These are phyloP conservation scores for Sclerotinia nivalis DNA, from an alignment of 2,329 filamentous ascomycete genomes.

Conservation along the genomic window DNA sequence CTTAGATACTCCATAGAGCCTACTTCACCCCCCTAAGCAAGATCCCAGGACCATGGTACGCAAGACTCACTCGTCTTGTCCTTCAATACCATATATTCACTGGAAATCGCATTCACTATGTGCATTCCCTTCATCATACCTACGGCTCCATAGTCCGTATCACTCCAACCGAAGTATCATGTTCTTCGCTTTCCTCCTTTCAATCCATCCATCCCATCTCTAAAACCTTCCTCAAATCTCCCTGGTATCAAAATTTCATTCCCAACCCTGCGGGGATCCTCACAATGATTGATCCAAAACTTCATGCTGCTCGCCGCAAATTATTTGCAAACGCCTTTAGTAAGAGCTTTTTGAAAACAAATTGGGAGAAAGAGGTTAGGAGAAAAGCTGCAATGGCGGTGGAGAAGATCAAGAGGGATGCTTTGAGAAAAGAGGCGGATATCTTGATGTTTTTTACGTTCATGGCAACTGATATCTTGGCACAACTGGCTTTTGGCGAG, in stretches of 20 bases:
- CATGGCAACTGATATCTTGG: slow-evolving; percentile 56
- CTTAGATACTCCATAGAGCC: not conserved
- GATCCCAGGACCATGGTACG: slow-evolving; percentile 18
- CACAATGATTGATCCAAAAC: not conserved
- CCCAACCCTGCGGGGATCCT: accelerated
- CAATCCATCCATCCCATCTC: slow-evolving; percentile 3
- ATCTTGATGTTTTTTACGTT: slow-evolving; percentile 56
- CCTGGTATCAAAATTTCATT: not conserved
- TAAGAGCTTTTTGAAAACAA: not conserved
- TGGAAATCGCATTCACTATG: not conserved
- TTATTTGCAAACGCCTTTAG: not conserved
- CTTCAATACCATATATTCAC: not conserved
- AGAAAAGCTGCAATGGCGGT: slow-evolving; percentile 46
- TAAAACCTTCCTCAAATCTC: not conserved
- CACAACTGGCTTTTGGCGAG: slow-evolving; percentile 56
- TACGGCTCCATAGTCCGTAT: not conserved
- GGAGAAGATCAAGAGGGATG: slow-evolving; percentile 49
- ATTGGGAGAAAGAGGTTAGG: slow-evolving; percentile 1
- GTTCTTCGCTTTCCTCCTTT: not conserved
- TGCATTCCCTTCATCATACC: not conserved
- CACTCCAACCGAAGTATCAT: not conserved
- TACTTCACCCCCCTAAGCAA: slow-evolving; percentile 1
- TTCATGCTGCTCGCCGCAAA: not conserved
- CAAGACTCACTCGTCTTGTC: not conserved
- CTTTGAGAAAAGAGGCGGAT: slow-evolving; percentile 44